Percentiles rank a stretch among this genome's conserved stretches.
phyloP scores from a whole-genome alignment of 768 basidiomycete genomes.

The Serendipita sp. region DNA sequence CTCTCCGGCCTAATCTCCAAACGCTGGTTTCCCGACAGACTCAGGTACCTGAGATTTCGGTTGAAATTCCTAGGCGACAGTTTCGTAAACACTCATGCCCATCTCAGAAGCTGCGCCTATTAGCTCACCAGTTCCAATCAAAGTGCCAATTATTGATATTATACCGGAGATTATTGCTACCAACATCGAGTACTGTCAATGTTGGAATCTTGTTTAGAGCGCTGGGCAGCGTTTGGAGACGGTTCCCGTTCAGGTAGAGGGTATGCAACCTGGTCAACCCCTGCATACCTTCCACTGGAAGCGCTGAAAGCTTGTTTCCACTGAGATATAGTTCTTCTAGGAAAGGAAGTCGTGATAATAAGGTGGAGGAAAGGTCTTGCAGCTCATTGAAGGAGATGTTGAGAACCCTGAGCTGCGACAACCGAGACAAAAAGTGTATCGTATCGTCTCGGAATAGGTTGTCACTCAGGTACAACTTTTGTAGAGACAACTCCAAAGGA shows the following conservation, averaged over 20 bases:
- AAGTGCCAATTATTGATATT: constrained; percentile 98
- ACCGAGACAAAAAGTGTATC: constrained; percentile 54
- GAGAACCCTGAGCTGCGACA: constrained; percentile 64
- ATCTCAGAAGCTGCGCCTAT: not conserved
- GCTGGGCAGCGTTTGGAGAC: constrained; percentile 78
- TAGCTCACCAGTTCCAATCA: constrained; percentile 92
- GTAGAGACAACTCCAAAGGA: constrained; percentile 54
- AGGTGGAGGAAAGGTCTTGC: constrained; percentile 65
- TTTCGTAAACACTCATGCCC: not conserved
- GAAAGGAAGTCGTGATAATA: constrained; percentile 50
- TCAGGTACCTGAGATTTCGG: constrained; percentile 80
- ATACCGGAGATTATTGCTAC: constrained; percentile 86
- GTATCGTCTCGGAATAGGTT: constrained; percentile 72
- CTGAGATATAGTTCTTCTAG: constrained; percentile 84
- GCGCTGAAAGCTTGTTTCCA: constrained; percentile 82
- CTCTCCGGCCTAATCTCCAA: constrained; percentile 80
- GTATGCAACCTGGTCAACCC: constrained; percentile 49
- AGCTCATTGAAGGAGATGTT: constrained; percentile 94
- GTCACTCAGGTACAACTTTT: constrained; percentile 76
- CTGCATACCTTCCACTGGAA: constrained; percentile 81
- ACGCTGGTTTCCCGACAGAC: constrained; percentile 91
- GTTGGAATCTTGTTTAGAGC: constrained; percentile 73
- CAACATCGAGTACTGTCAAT: constrained; percentile 74
- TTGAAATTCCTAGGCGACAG: constrained; percentile 75
- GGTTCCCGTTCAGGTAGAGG: constrained; percentile 87